Conservation (phyloP, 495 filamentous ascomycete genomes). For the Penicillium simplicissimum region DNA sequence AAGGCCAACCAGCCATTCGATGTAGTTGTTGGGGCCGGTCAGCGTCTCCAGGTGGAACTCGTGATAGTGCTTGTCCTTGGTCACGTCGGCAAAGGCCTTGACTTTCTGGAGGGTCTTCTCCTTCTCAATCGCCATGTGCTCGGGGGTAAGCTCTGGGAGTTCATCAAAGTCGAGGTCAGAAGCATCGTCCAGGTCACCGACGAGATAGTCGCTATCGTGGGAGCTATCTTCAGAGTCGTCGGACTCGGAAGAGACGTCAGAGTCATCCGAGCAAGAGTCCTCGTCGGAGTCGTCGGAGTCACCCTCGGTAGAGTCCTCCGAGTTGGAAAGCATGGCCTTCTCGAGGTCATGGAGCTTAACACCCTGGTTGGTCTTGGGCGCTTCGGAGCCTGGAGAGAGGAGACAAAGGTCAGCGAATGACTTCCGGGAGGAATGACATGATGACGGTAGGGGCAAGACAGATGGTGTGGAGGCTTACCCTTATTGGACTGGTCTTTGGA, state of each 20-base stretch:
- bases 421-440: neutral
- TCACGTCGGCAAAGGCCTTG: slow-evolving; percentile 9
- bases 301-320: neutral
- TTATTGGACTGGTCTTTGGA: slow-evolving; percentile 1
- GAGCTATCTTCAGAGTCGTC: neutral
- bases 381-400: neutral
- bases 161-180: neutral
- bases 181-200: neutral
- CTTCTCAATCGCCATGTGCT: neutral
- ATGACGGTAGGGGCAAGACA: neutral
- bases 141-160: neutral
- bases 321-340: neutral
- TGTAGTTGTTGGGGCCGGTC: neutral
- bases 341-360: neutral
- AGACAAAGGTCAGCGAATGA: neutral
- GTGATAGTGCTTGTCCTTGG: slow-evolving; percentile 16
- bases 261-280: neutral
- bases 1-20: slow-evolving; percentile 2
- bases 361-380: neutral
- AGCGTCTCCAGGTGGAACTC: neutral
- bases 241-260: neutral
- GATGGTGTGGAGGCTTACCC: neutral
- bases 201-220: neutral
- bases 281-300: neutral
- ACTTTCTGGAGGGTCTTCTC: slow-evolving; percentile 9